Base-by-base conservation (phyloP, 768 basidiomycete species). In the Russula foetens region DNA sequence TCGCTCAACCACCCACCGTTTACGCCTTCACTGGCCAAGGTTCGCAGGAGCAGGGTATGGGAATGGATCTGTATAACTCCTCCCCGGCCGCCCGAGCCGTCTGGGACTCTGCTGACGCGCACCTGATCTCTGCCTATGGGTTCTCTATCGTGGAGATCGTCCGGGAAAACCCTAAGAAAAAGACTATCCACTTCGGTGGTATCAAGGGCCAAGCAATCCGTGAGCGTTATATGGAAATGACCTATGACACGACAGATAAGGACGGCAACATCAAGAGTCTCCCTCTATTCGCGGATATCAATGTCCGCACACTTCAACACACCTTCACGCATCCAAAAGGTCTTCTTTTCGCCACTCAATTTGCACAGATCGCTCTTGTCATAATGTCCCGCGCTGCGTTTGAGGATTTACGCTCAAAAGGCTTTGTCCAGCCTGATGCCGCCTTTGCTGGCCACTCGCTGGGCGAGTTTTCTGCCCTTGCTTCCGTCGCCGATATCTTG, bases 171-270 rank as follows among this genome's bases (percentile, higher is more conserved):
- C 95, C 96, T 21, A 97, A 94, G 80, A 86, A 90, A 74, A 93
- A 98, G 79, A 99, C 94, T 0, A 88, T 99, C 67, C 96, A 99
- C 74, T 99, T 99, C 66, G 97, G 97, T 78, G 97, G 97, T 71
- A 91, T 98, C 74, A 98, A 98, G 76, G 97, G 97, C 43, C 96
- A 98, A 71, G 95, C 87, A 3, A 98, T 98, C 65, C 90, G 97
- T 29, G 90, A 95, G 68, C 86, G 97, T n/a, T 99, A 99, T 76
- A 98, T 98, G 92, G 94, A 95, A 67, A 97, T 99, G 90, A 89
- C 90, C 5, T 98, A 98, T 77, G 95, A 98, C 70, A 86, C 93
- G 0, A 88, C 92, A 81, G 96, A 97, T 75, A 92, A 91, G 76
- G 93, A 95, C 68, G 96, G 96, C 58, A 86, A 89, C 69, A 84